Evolutionary conservation across 768 basidiomycete species (phyloP).

Genomic region (Russula sp.): DNA sequence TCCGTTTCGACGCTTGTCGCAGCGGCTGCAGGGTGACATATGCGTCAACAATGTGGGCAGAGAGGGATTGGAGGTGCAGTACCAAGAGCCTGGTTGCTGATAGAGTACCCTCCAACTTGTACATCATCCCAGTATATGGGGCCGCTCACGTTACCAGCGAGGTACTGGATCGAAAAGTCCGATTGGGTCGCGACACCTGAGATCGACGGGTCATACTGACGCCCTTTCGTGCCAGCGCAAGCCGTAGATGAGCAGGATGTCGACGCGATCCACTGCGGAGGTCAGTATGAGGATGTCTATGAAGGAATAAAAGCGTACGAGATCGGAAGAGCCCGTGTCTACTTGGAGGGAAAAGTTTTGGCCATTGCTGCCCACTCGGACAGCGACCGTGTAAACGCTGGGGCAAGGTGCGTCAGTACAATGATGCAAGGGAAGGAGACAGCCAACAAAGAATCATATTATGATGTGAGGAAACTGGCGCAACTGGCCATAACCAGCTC

Average conservation of each 20-base stretch:
- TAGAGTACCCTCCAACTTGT: slow-evolving; percentile 58
- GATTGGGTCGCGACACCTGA: slow-evolving; percentile 43
- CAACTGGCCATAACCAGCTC: neutral
- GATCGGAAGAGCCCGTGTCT: slow-evolving; percentile 80
- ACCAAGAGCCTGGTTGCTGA: slow-evolving; percentile 72
- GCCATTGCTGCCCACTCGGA: slow-evolving; percentile 48
- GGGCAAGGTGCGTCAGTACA: neutral
- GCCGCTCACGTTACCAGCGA: slow-evolving; percentile 56
- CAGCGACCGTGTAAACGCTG: slow-evolving; percentile 65
- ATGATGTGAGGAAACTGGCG: neutral
- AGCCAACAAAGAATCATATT: neutral
- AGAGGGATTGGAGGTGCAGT: slow-evolving; percentile 24
- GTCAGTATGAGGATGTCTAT: slow-evolving; percentile 1
- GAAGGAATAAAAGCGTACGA: slow-evolving; percentile 45
- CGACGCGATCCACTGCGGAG: slow-evolving; percentile 68
- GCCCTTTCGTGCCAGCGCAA: slow-evolving; percentile 48
- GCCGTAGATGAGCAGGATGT: slow-evolving; percentile 55
- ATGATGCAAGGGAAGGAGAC: neutral
- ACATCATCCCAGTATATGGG: slow-evolving; percentile 70
- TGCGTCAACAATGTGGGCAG: slow-evolving; percentile 1
- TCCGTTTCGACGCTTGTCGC: slow-evolving; percentile 54
- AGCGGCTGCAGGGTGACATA: slow-evolving; percentile 45
- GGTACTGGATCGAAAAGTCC: slow-evolving; percentile 54
- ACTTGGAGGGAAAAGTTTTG: slow-evolving; percentile 65
- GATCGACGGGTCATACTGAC: slow-evolving; percentile 54